Percentiles rank a stretch among this genome's conserved stretches.
These are phyloP conservation scores for Tulasnella calospora DNA, from an alignment of 768 basidiomycete species.

Conservation along the genomic window DNA sequence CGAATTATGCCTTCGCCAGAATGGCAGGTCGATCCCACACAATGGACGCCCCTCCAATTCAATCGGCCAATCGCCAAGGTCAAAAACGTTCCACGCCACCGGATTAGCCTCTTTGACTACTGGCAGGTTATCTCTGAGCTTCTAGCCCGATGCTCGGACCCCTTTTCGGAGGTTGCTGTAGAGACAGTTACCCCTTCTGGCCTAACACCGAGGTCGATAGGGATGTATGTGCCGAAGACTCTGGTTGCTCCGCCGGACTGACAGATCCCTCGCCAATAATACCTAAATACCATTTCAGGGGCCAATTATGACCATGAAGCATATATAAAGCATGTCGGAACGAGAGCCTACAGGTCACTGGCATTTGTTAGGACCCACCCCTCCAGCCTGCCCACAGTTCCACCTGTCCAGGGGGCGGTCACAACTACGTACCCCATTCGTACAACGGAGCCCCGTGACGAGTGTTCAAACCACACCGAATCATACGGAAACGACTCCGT, in stretches of 20 bases:
- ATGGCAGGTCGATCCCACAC: neutral
- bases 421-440: too few relatives aligned
- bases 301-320: too few relatives aligned
- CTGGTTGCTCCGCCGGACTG: neutral
- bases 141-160: neutral
- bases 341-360: neutral
- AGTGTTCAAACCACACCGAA: too few relatives aligned
- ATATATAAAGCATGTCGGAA: neutral
- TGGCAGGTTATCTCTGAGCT: neutral
- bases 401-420: too few relatives aligned
- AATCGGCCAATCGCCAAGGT: neutral
- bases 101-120: slow-evolving; percentile 2
- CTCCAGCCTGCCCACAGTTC: too few relatives aligned
- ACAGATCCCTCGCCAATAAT: neutral
- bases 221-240: neutral
- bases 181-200: neutral
- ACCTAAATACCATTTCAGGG: neutral
- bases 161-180: neutral
- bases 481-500: too few relatives aligned
- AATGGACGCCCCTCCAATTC: neutral
- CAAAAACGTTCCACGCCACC: neutral
- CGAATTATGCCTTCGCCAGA: neutral
- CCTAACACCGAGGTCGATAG: neutral
- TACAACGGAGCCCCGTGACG: too few relatives aligned
- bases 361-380: too few relatives aligned